Conservation (phyloP, 176 grass and related monocot genomes). For the Oryza coarctata region DNA sequence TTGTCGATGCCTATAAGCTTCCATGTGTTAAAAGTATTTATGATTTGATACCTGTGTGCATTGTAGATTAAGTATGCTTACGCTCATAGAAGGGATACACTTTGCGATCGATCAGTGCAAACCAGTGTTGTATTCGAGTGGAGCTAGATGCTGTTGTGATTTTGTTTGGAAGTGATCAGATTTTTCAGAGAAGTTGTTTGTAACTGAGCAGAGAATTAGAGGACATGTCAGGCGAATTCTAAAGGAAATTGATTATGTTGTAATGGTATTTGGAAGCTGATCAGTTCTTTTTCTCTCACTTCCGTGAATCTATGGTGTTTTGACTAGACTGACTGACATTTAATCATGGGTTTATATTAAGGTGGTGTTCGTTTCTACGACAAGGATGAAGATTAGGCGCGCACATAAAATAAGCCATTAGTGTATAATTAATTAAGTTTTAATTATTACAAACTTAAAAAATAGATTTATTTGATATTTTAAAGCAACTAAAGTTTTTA, state of each 20-base stretch:
- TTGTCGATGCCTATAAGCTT: constrained; percentile 23
- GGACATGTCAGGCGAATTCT: neutral
- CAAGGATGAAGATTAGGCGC: too few species aligned
- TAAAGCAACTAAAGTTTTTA: too few species aligned
- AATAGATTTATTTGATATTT: too few species aligned
- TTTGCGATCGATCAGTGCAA: neutral
- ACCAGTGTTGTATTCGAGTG: neutral
- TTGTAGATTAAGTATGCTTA: neutral
- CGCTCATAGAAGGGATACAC: neutral
- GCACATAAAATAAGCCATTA: too few species aligned
- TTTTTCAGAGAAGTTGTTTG: neutral
- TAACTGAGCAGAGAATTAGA: too few species aligned
- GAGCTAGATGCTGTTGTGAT: neutral
- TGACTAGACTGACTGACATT: neutral
- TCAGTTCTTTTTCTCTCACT: neutral
- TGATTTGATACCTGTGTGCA: neutral
- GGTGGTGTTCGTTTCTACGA: too few species aligned
- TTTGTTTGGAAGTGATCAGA: neutral
- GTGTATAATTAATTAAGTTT: too few species aligned
- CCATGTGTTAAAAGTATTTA: neutral
- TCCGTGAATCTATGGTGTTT: neutral
- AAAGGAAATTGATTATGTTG: neutral
- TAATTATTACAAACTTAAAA: too few species aligned
- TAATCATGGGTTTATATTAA: neutral
- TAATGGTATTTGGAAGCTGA: neutral